Evolutionary conservation across 805 yeast genomes (phyloP).

Genomic region (Wickerhamomyces sydowiorum): DNA sequence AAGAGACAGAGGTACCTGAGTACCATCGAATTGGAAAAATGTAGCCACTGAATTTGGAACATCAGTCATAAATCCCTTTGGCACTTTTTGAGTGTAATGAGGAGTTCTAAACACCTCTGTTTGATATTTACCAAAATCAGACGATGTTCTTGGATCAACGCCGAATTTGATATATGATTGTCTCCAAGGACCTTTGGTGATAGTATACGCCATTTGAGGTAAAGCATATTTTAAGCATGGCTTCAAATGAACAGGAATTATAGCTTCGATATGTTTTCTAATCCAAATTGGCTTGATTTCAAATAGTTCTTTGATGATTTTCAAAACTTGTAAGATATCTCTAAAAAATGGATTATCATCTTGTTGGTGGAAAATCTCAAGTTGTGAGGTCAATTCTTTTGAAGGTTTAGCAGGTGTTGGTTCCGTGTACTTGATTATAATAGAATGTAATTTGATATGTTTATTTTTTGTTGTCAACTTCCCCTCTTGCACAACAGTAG

Average conservation of each 20-base stretch:
- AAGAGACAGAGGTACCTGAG: slow-evolving; percentile 58
- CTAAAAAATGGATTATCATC: slow-evolving; percentile 19
- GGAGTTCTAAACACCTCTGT: slow-evolving; percentile 65
- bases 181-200: slow-evolving; percentile 92
- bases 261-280: slow-evolving; percentile 58
- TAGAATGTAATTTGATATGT: slow-evolving; percentile 47
- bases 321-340: slow-evolving; percentile 25
- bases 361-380: slow-evolving; percentile 29
- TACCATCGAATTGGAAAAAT: slow-evolving; percentile 66
- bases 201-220: slow-evolving; percentile 78
- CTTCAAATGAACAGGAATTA: slow-evolving; percentile 41
- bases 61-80: slow-evolving; percentile 27
- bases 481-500: slow-evolving; percentile 40
- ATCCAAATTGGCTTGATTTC: slow-evolving; percentile 80
- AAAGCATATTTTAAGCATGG: slow-evolving; percentile 63
- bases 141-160: slow-evolving; percentile 61
- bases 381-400: slow-evolving; percentile 40
- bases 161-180: slow-evolving; percentile 78
- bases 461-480: slow-evolving; percentile 39
- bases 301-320: slow-evolving; percentile 40
- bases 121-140: slow-evolving; percentile 59
- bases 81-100: slow-evolving; percentile 25
- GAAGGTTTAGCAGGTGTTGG: slow-evolving; percentile 46
- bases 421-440: slow-evolving; percentile 44
- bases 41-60: slow-evolving; percentile 32